These are phyloP conservation scores for Diutina sp. DNA, from an alignment of 1,139 yeast species.

Conservation along the genomic window DNA sequence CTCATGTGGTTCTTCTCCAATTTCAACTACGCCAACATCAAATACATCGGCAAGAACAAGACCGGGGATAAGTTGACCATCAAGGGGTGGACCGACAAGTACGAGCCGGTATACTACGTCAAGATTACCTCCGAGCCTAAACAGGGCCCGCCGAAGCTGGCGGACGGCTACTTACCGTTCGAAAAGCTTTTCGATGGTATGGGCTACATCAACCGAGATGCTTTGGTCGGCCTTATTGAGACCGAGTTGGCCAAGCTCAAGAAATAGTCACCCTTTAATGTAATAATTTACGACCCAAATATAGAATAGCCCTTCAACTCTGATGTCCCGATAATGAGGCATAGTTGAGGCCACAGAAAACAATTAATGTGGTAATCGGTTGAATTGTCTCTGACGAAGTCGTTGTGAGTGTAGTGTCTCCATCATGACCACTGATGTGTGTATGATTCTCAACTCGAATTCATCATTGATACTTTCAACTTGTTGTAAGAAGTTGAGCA, in stretches of 20 bases:
- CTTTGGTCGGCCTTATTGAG: slow-evolving; percentile 10
- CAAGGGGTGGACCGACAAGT: slow-evolving; percentile 24
- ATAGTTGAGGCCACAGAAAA: too few species aligned
- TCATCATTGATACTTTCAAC: too few species aligned
- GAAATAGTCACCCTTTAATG: background rate
- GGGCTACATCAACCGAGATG: slow-evolving; percentile 33
- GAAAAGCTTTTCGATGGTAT: slow-evolving; percentile 32
- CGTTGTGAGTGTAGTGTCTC: too few species aligned
- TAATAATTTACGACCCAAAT: background rate
- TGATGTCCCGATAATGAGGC: too few species aligned
- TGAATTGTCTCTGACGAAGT: too few species aligned
- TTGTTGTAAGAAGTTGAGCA: too few species aligned
- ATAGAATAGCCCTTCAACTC: too few species aligned
- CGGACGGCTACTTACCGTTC: slow-evolving; percentile 19
- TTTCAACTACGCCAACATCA: slow-evolving; percentile 33
- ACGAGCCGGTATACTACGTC: slow-evolving; percentile 31
- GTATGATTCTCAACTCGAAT: too few species aligned
- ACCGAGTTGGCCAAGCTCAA: background rate
- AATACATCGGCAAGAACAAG: slow-evolving; percentile 42
- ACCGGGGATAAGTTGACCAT: slow-evolving; percentile 23
- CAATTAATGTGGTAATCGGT: too few species aligned
- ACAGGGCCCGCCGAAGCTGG: slow-evolving; percentile 7
- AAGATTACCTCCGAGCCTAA: slow-evolving; percentile 17
- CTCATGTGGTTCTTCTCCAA: slow-evolving; percentile 33
- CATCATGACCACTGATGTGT: too few species aligned